Evolutionary conservation across 2,329 filamentous ascomycete species (phyloP), one percentile per base, ranked within the genome.

Genomic region (Diplodia seriata): DNA sequence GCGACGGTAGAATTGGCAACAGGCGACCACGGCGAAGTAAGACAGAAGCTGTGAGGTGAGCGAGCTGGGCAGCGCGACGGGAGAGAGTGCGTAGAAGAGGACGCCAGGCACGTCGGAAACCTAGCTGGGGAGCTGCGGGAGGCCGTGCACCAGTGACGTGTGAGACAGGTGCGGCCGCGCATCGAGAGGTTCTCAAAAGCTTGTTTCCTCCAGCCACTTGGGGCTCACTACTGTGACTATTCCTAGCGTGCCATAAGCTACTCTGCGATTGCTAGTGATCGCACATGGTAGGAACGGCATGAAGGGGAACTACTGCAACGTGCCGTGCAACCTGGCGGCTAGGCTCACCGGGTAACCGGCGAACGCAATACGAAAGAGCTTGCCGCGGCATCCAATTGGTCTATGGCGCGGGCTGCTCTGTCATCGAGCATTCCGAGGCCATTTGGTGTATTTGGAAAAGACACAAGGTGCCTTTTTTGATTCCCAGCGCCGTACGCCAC

Each of bases 81-180:
- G 59, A n/a, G 59, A 15, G 9, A 7, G 40, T 33, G 33, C 20
- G 55, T 51, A 51, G 29, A 51, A 51, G 47, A 63, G 23, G 18
- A 31, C 54, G 54, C 18, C 47, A 63, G 59, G 59, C 59, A 63
- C 47, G 31, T 38, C 47, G 59, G 40, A 29, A 49, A 26, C 3
- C 23, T 29, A 51, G 59, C 59, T 63, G 43, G 59, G 47, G 43
- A 63, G 59, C 47, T 51, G 59, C 59, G 59, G 59, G 47, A 63
- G 59, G 23, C 59, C 59, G 59, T 63, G 59, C 59, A 20, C n/a
- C 47, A 47, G 47, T 63, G 59, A 63, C 59, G 59, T 63, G 59
- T 63, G 59, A 63, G 59, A 63, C 47, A 2, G 50, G 36, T 36
- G 9, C 11, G 3, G 12, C 57, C 15, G 40, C 40, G 36, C 31